Base-by-base conservation (phyloP, 1,284 basidiomycete species). In the Pisolithus thermaeus region DNA sequence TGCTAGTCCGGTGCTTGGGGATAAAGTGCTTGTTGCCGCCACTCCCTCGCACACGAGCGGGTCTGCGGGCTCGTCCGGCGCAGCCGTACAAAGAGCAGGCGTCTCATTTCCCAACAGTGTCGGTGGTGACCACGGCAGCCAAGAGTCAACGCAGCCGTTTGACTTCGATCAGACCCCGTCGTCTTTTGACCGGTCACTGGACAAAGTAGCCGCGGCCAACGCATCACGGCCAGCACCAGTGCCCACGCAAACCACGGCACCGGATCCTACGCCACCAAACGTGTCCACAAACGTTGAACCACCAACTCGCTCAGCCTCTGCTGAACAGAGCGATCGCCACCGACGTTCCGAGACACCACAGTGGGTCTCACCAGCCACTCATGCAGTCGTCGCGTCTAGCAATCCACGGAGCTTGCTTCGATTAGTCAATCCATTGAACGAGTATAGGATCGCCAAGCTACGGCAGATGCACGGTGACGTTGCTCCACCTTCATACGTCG, bases 1-100 rank as follows among this genome's bases (percentile, higher is more conserved):
- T 6, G 18, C 39, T 23, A 32, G 41, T 39, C 50, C 52, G 38
- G 49, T 41, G 42, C 35, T 37, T 54, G 52, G 22, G 46, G 64
- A 68, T 40, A 63, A 59, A 20, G 51, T 79, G 30, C 68, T 79
- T 7, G 78, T 79, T 4, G 73, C 67, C 48, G 66, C 73, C 38
- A 78, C 79, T 40, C 78, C 77, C 16, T 75, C 73, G 3, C 61
- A 69, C 46, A 74, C 58, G 0, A 49, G 49, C 18, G 57, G 51
- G 49, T 66, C 59, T 45, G 56, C 58, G n/a, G 53, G 50, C 36
- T 23, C 46, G 4, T 56, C 53, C 18, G 38, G 42, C 35, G 27
- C 43, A 11, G 16, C 20, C 16, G 16, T 14, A 7, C 60, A 36
- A 64, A 52, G 23, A 35, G 46, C 49, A 47, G 47, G 47, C 11